These are phyloP conservation scores for Cicer pinnatifidum DNA, from an alignment of 306 rosid species.

Conservation along the genomic window DNA sequence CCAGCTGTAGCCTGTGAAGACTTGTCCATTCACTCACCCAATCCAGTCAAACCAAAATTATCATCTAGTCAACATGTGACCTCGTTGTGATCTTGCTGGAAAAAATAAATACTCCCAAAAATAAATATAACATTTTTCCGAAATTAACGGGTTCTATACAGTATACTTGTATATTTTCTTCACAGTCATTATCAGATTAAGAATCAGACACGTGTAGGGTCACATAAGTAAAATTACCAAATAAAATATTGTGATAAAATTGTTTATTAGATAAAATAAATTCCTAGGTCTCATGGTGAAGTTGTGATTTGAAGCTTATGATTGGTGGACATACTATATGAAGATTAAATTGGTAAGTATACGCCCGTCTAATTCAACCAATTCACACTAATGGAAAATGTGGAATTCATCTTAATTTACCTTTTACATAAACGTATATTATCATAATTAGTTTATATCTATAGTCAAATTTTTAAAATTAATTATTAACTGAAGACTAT, in stretches of 20 bases:
- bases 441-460: too few relatives aligned
- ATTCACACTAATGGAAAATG: not conserved
- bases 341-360: not conserved
- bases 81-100: slow-evolving; percentile 69
- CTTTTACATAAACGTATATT: too few relatives aligned
- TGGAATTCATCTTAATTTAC: too few relatives aligned
- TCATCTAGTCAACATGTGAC: slow-evolving; percentile 60
- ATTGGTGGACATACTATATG: not conserved
- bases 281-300: not conserved
- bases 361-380: not conserved
- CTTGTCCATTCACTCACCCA: slow-evolving; percentile 51
- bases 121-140: slow-evolving; percentile 12
- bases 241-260: not conserved
- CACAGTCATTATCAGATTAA: slow-evolving; percentile 32
- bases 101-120: not conserved
- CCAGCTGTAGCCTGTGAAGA: slow-evolving; percentile 78
- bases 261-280: not conserved
- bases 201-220: slow-evolving; percentile 31
- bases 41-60: slow-evolving; percentile 64
- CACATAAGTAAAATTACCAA: not conserved
- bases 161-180: slow-evolving; percentile 35
- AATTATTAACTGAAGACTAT: too few relatives aligned
- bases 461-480: too few relatives aligned
- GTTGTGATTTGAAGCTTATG: slow-evolving; percentile 20
- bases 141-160: slow-evolving; percentile 43